Conservation (phyloP, 2,329 filamentous ascomycete species). For the Cladophialophora yegresii region DNA sequence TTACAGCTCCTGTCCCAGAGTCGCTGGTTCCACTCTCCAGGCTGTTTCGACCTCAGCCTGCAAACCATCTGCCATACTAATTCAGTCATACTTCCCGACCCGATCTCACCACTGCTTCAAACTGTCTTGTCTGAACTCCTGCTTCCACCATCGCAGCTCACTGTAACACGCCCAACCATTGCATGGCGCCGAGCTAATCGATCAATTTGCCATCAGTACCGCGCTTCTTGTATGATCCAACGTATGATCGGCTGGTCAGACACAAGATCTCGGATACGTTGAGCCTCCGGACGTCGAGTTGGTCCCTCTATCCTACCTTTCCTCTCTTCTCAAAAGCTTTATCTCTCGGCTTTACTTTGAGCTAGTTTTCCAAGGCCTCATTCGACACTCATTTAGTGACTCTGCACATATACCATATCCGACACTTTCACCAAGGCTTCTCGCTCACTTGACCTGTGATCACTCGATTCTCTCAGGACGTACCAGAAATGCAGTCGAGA, state of each 20-base stretch:
- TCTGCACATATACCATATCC: conserved; percentile 7
- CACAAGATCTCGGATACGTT: conserved; percentile 21
- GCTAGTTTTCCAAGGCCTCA: conserved; percentile 9
- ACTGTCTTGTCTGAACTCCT: conserved; percentile 30
- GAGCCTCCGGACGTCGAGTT: conserved; percentile 19
- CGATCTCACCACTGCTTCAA: conserved; percentile 16
- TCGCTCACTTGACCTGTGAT: conserved; percentile 6
- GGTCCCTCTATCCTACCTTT: conserved; percentile 6
- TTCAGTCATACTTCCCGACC: conserved; percentile 14
- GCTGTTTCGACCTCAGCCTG: conserved; percentile 28
- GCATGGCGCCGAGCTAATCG: conserved; percentile 1
- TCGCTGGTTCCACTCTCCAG: conserved; percentile 23
- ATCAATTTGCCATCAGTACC: conserved; percentile 33
- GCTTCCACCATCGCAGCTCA: conserved; percentile 27
- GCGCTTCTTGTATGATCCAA: conserved; percentile 19
- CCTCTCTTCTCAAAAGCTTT: conserved; percentile 29
- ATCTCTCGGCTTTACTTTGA: conserved; percentile 18
- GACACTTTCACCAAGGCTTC: not conserved
- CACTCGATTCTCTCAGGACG: not conserved
- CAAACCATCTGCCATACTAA: conserved; percentile 19
- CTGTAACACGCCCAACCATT: conserved; percentile 12
- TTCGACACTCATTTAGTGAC: conserved; percentile 22
- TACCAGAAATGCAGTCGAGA: conserved; percentile 20
- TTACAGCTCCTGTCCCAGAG: conserved; percentile 32
- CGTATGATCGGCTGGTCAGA: conserved; percentile 24